These are phyloP conservation scores for Beauveria brongniartii DNA, from an alignment of 2,329 filamentous ascomycete genomes.

Conservation along the genomic window DNA sequence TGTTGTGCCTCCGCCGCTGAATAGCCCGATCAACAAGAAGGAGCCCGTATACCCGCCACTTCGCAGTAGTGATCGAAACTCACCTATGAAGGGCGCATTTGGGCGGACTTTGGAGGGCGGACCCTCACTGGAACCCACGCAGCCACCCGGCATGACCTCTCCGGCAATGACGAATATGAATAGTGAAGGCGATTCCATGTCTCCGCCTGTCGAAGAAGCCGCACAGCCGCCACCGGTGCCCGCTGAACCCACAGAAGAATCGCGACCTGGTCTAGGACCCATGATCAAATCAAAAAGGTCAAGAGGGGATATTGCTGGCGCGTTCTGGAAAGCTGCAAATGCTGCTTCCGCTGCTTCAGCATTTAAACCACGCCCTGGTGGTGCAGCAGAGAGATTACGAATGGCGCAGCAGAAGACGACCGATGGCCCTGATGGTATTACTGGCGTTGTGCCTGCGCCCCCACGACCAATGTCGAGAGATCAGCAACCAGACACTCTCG, in stretches of 20 bases:
- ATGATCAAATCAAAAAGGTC: slow-evolving; percentile 82
- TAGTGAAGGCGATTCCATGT: neutral
- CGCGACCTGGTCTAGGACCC: slow-evolving; percentile 71
- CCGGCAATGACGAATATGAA: neutral
- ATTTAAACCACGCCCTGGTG: slow-evolving; percentile 84
- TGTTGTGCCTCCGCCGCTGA: slow-evolving; percentile 50
- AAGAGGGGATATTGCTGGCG: slow-evolving; percentile 63
- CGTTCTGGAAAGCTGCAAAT: slow-evolving; percentile 72
- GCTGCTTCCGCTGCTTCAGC: slow-evolving; percentile 39
- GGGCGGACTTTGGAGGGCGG: neutral
- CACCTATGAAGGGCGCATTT: slow-evolving; percentile 35
- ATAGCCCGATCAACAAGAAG: slow-evolving; percentile 39
- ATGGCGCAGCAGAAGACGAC: slow-evolving; percentile 49
- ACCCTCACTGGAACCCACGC: neutral
- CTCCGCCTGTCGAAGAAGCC: neutral
- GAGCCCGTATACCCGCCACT: slow-evolving; percentile 40
- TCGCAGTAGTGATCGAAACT: slow-evolving; percentile 42
- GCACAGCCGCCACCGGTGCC: neutral
- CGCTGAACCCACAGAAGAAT: slow-evolving; percentile 25
- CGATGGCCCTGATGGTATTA: slow-evolving; percentile 81
- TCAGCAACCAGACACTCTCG: slow-evolving; percentile 22
- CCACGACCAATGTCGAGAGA: slow-evolving; percentile 36
- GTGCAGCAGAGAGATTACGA: slow-evolving; percentile 71
- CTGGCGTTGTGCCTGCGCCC: slow-evolving; percentile 76
- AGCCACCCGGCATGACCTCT: neutral